Conservation (phyloP, 2,329 filamentous ascomycete genomes). For the Stagonosporopsis vannaccii region DNA sequence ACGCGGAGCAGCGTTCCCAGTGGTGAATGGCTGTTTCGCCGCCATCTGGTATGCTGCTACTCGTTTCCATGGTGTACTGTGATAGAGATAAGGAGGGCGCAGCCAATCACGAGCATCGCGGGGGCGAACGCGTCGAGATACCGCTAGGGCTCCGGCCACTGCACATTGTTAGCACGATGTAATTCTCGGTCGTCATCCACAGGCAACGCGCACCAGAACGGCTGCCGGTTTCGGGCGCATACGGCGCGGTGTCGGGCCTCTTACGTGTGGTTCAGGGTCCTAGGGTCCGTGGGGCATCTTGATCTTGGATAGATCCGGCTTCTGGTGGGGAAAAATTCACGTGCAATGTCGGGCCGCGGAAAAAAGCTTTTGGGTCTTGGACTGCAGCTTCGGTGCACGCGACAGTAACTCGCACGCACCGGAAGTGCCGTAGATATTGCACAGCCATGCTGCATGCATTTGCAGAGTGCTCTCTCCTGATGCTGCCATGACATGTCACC, state of each 20-base stretch:
- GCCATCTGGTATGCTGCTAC: slow-evolving; percentile 33
- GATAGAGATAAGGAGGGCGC: slow-evolving; percentile 42
- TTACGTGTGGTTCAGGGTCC: slow-evolving; percentile 15
- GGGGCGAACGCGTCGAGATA: slow-evolving; percentile 34
- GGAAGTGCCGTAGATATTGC: slow-evolving; percentile 10
- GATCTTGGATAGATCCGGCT: not conserved
- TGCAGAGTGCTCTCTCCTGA: not conserved
- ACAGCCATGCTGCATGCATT: slow-evolving; percentile 2
- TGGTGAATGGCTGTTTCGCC: slow-evolving; percentile 33
- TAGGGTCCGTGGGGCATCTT: slow-evolving; percentile 8
- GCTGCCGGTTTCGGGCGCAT: slow-evolving; percentile 26
- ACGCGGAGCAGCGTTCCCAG: slow-evolving; percentile 70
- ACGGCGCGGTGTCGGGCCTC: slow-evolving; percentile 20
- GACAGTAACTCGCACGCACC: slow-evolving; percentile 6
- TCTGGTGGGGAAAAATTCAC: slow-evolving; percentile 16
- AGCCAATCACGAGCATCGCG: slow-evolving; percentile 39
- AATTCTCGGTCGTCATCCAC: slow-evolving; percentile 39
- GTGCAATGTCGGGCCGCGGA: slow-evolving; percentile 15
- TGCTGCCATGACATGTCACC: slow-evolving; percentile 12
- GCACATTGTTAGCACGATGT: slow-evolving; percentile 27
- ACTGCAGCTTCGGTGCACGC: slow-evolving; percentile 8
- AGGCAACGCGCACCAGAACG: slow-evolving; percentile 4
- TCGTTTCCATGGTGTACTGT: slow-evolving; percentile 45
- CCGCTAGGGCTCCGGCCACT: slow-evolving; percentile 30
- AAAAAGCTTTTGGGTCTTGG: slow-evolving; percentile 11